A percentile compares a stretch with the other conserved stretches of the same genome.
phyloP scores from a whole-genome alignment of 1,139 yeast genomes.

The Candida tropicalis region DNA sequence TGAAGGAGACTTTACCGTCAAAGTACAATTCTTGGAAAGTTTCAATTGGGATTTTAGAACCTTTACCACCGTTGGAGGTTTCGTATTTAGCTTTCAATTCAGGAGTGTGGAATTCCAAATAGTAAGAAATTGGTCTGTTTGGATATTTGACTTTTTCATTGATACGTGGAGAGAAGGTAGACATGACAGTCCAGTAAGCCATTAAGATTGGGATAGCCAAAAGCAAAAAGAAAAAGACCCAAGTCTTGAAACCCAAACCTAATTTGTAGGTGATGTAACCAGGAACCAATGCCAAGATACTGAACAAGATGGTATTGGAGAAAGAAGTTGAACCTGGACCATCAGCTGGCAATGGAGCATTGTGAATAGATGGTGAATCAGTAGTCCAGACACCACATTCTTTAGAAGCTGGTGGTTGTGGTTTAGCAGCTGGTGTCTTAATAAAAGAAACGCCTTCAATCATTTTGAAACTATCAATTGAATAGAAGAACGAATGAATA shows the following conservation, averaged over 20 bases:
- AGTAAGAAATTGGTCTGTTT: slow-evolving; percentile 74
- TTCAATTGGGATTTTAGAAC: slow-evolving; percentile 85
- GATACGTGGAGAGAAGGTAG: slow-evolving; percentile 78
- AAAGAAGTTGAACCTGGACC: slow-evolving; percentile 86
- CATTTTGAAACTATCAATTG: slow-evolving; percentile 24
- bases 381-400: slow-evolving; percentile 65
- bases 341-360: slow-evolving; percentile 89
- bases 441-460: slow-evolving; percentile 52
- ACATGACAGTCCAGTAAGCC: slow-evolving; percentile 80
- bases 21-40: slow-evolving; percentile 89
- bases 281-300: slow-evolving; percentile 63
- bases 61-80: slow-evolving; percentile 55
- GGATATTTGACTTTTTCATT: slow-evolving; percentile 80
- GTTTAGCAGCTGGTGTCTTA: slow-evolving; percentile 61
- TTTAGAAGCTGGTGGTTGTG: slow-evolving; percentile 50
- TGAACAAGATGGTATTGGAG: slow-evolving; percentile 59
- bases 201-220: slow-evolving; percentile 69
- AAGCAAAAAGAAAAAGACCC: slow-evolving; percentile 55
- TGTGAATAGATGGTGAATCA: slow-evolving; percentile 71
- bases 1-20: slow-evolving; percentile 81
- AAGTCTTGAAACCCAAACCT: slow-evolving; percentile 76
- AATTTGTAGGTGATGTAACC: slow-evolving; percentile 62
- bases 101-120: slow-evolving; percentile 79
- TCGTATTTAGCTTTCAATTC: slow-evolving; percentile 71
- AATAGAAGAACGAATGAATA: neutral